Conservation (phyloP, 495 filamentous ascomycete genomes). For the Glonium stellatum region DNA sequence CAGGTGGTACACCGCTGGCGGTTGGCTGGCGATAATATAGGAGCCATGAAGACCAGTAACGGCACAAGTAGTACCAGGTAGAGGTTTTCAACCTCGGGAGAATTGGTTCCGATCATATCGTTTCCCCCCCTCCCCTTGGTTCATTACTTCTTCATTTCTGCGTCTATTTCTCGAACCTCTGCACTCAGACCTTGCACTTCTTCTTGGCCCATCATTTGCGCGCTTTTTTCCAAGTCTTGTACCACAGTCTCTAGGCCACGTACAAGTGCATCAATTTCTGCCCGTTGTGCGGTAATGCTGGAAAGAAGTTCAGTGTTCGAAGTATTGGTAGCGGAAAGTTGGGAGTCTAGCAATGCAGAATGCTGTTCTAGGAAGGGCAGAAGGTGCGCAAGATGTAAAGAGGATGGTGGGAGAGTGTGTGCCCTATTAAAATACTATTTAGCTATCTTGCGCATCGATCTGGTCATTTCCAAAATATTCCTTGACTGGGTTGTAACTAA, state of each 20-base stretch:
- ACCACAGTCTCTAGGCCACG: conserved; percentile 58
- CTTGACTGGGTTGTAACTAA: too few relatives aligned
- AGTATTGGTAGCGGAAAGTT: conserved; percentile 53
- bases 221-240: conserved; percentile 57
- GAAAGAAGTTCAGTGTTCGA: conserved; percentile 59
- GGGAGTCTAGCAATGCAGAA: conserved; percentile 52
- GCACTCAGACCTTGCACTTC: conserved; percentile 42
- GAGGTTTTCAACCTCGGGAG: too few relatives aligned
- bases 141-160: conserved; percentile 34
- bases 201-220: conserved; percentile 27
- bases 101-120: too few relatives aligned
- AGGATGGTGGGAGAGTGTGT: conserved; percentile 64
- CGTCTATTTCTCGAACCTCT: conserved; percentile 45
- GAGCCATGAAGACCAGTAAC: too few relatives aligned
- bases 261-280: conserved; percentile 66
- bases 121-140: not conserved
- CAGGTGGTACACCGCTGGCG: too few relatives aligned
- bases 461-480: too few relatives aligned
- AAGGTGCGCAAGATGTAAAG: conserved; percentile 64
- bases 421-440: conserved; percentile 45
- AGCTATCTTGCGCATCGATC: too few relatives aligned
- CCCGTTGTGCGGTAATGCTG: conserved; percentile 57
- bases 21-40: too few relatives aligned
- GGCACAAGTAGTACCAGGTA: too few relatives aligned
- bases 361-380: conserved; percentile 57